These are phyloP conservation scores for Mycena alexandri DNA, from an alignment of 768 basidiomycete species.

Conservation along the genomic window DNA sequence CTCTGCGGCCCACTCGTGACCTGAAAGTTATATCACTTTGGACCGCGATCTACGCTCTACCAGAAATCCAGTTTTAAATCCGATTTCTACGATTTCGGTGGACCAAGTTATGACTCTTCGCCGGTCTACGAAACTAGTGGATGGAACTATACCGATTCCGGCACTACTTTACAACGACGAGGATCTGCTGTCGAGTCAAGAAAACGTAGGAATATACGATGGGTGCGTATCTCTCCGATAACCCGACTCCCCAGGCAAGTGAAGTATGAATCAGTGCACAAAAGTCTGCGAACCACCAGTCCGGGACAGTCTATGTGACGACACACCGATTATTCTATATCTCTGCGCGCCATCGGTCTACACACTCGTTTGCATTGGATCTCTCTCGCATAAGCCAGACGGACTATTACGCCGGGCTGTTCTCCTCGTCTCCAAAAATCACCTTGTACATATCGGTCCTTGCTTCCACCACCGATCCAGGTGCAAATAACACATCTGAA, in stretches of 20 bases:
- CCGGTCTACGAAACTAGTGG: conserved; percentile 67
- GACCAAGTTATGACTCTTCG: conserved; percentile 61
- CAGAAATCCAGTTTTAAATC: not conserved
- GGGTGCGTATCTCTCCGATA: conserved; percentile 70
- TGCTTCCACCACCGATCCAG: conserved; percentile 41
- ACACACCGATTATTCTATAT: conserved; percentile 91
- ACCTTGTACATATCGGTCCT: conserved; percentile 73
- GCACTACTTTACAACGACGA: conserved; percentile 88
- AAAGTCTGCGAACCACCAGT: conserved; percentile 85
- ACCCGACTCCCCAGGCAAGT: conserved; percentile 4
- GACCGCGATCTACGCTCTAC: too few species aligned
- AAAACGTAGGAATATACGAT: conserved; percentile 90
- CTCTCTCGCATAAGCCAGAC: conserved; percentile 78
- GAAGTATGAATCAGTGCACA: conserved; percentile 61
- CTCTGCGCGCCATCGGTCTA: conserved; percentile 60
- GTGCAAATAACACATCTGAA: conserved; percentile 42
- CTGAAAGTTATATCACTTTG: too few species aligned
- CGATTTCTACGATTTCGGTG: not conserved
- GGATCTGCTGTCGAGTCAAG: conserved; percentile 77
- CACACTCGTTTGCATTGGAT: conserved; percentile 76
- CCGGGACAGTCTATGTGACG: conserved; percentile 79
- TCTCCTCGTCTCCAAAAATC: conserved; percentile 91
- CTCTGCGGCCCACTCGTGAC: too few species aligned
- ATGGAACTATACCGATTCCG: conserved; percentile 83
- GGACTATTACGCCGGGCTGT: conserved; percentile 90